Conservation (phyloP, 1,284 basidiomycete species). For the Kwoniella shivajii region DNA sequence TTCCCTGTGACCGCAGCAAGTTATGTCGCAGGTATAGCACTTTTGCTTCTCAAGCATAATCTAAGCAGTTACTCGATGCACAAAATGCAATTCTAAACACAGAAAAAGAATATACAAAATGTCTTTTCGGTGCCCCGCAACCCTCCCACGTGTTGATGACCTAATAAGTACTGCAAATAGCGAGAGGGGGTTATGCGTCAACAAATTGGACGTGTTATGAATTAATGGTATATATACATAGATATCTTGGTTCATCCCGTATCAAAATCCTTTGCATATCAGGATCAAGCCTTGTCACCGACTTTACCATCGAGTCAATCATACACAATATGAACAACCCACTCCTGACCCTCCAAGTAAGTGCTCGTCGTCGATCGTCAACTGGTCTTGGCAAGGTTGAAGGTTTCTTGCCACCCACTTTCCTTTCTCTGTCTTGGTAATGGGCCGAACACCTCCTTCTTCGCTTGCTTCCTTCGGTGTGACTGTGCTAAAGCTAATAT, state of each 20-base stretch:
- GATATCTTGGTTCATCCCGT: not conserved
- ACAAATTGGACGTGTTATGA: not conserved
- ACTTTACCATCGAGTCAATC: not conserved
- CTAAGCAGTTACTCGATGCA: not conserved
- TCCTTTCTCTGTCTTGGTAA: not conserved
- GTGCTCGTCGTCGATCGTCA: not conserved
- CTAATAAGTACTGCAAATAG: no score
- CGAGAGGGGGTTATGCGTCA: not conserved
- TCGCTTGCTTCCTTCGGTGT: not conserved
- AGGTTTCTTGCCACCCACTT: not conserved
- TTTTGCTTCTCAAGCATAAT: conserved; percentile 1
- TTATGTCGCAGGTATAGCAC: not conserved
- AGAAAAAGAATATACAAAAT: no score
- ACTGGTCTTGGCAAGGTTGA: not conserved
- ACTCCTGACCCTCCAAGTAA: conserved; percentile 54
- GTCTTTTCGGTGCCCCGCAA: no score
- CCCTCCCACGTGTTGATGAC: no score
- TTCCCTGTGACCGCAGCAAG: not conserved
- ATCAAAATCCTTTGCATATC: conserved; percentile 4
- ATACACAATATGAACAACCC: conserved; percentile 48
- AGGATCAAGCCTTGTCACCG: no score
- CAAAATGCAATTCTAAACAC: no score
- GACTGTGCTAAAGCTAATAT: not conserved
- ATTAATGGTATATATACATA: not conserved
- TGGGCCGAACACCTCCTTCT: not conserved